These are phyloP conservation scores for Talaromyces pinophilus DNA, from an alignment of 2,329 filamentous ascomycete genomes.

Conservation along the genomic window DNA sequence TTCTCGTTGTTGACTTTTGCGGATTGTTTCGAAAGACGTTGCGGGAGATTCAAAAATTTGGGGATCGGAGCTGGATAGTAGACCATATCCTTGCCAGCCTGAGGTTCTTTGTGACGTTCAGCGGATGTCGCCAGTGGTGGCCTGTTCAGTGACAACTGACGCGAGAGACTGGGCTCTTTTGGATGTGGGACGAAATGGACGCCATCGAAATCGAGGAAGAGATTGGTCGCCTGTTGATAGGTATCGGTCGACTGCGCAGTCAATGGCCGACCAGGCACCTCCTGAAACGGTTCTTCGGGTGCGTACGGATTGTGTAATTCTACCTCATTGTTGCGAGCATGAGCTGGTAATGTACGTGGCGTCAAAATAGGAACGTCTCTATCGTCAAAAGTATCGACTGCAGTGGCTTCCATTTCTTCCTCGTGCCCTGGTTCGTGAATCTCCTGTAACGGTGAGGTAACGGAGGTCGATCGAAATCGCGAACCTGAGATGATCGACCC, in stretches of 20 bases:
- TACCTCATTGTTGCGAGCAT: constrained; percentile 2
- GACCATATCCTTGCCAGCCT: constrained; percentile 76
- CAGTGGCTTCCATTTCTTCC: constrained; percentile 25
- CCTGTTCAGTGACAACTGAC: constrained; percentile 41
- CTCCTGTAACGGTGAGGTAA: constrained; percentile 40
- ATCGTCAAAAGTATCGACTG: constrained; percentile 24
- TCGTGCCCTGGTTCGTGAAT: constrained; percentile 45
- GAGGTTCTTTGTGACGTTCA: constrained; percentile 42
- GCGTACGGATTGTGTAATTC: neutral
- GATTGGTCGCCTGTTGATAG: constrained; percentile 45
- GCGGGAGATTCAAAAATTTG: constrained; percentile 87
- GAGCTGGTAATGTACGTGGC: neutral
- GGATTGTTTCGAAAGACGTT: constrained; percentile 75
- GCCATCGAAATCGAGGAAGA: constrained; percentile 54
- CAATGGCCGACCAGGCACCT: constrained; percentile 34
- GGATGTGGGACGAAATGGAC: constrained; percentile 46
- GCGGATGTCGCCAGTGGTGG: constrained; percentile 44
- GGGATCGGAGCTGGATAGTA: constrained; percentile 96
- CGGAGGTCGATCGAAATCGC: constrained; percentile 41
- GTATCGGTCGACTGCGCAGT: constrained; percentile 50
- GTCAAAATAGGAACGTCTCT: constrained; percentile 26
- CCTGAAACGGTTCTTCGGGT: neutral
- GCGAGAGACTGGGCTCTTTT: constrained; percentile 29
- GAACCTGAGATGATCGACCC: constrained; percentile 45
- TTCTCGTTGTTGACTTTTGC: constrained; percentile 65